Percentiles rank a stretch among this genome's conserved stretches.
These are phyloP conservation scores for Actinomortierella ambigua DNA, from an alignment of 371 early-diverging fungal species.

Conservation along the genomic window DNA sequence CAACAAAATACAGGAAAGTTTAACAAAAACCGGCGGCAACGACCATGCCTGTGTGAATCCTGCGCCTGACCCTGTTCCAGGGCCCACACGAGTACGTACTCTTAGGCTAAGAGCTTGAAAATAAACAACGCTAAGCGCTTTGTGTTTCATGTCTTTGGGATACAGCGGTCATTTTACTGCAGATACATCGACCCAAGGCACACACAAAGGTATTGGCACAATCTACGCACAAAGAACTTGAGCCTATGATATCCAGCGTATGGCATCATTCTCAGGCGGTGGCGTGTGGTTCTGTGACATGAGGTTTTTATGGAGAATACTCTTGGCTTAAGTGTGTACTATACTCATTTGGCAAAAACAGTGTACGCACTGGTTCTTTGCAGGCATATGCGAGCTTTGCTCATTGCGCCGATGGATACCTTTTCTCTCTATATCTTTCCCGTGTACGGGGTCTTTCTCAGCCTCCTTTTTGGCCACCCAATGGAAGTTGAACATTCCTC, in stretches of 20 bases:
- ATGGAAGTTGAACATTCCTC: neutral
- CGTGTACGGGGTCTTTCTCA: neutral
- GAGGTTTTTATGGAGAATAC: conserved; percentile 3
- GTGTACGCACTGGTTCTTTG: neutral
- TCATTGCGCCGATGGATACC: neutral
- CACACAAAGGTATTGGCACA: too few species aligned
- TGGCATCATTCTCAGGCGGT: conserved; percentile 4
- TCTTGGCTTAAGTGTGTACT: conserved; percentile 1
- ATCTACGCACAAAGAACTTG: too few species aligned
- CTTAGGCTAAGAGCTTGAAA: too few species aligned
- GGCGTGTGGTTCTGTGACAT: conserved; percentile 6
- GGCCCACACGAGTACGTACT: too few species aligned
- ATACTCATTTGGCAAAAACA: conserved; percentile 4
- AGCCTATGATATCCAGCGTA: conserved; percentile 5
- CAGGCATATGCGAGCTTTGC: conserved; percentile 7
- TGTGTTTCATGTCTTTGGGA: too few species aligned
- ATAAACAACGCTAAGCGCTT: too few species aligned
- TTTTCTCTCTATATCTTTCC: neutral
- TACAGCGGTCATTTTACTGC: too few species aligned
- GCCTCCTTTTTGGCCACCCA: neutral
- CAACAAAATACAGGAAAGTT: too few species aligned
- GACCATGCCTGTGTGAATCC: too few species aligned
- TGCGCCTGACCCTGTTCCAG: too few species aligned
- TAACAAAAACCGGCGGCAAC: too few species aligned
- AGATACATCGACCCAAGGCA: too few species aligned